Evolutionary conservation across 2,329 filamentous ascomycete genomes (phyloP), one percentile per base, ranked within the genome.

Genomic region (Helotiales sp.): DNA sequence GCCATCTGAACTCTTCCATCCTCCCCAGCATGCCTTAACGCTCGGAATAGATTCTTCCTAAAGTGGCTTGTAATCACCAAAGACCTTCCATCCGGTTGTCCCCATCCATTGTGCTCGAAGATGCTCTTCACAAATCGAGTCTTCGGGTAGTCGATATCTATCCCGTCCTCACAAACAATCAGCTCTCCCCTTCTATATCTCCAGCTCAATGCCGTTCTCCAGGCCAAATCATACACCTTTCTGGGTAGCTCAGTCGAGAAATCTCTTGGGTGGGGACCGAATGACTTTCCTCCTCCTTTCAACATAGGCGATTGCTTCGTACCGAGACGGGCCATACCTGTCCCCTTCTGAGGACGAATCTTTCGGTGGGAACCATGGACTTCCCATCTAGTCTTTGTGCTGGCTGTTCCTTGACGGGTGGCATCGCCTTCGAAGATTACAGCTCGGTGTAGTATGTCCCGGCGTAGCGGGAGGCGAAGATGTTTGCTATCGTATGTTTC

Each of bases 211-310:
- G 95, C 95, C 42, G 90, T 98, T 71, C 95, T 86, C 91, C 91
- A 98, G 9, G 95, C 95, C 67, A 96, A 81, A 75, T 98, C 93
- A 77, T 99, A 99, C 48, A 96, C 85, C 78, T 98, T 98, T 71
- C 83, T 82, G 67, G 89, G 92, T 55, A 99, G 80, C 15, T 83
- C 82, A 22, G 93, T 96, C 59, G 85, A 84, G 71, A 99, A 99
- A 76, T 98, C 91, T 72, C 95, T 84, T 25, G 93, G 93, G 67
- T 93, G 87, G 27, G 95, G 95, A n/a, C 95, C 95, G 70, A 92
- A 91, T 0, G 86, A 80, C 67, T 96, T 93, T 75, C 92, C 93
- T 74, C 95, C 95, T 63, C 95, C 95, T 61, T 82, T 81, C 40
- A 91, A 76, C 73, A 96, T 83, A 2, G 95, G 95, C 46, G 86